Evolutionary conservation across 2,329 filamentous ascomycete species (phyloP).

Genomic region (Aspergillus texensis): DNA sequence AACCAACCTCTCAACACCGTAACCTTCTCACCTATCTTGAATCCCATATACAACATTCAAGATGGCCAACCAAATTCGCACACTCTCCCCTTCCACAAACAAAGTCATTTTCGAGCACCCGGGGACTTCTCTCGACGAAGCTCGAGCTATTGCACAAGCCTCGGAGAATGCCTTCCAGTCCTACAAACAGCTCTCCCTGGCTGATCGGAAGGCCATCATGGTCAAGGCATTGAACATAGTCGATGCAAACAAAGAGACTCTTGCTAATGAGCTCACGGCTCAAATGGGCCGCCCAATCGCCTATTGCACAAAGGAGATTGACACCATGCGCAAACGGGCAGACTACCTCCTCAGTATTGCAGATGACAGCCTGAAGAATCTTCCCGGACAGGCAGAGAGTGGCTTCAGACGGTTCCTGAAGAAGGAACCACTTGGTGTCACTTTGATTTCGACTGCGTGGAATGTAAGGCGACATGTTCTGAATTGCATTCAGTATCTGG

Average conservation of each 20-base stretch:
- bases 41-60: not conserved
- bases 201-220: slow-evolving; percentile 76
- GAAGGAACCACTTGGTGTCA: slow-evolving; percentile 81
- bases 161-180: slow-evolving; percentile 37
- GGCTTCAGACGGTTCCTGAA: slow-evolving; percentile 87
- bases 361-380: slow-evolving; percentile 74
- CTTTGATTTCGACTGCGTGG: slow-evolving; percentile 88
- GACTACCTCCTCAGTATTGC: slow-evolving; percentile 84
- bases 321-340: slow-evolving; percentile 77
- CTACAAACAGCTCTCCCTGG: slow-evolving; percentile 71
- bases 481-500: not conserved
- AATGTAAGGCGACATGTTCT: slow-evolving; percentile 65
- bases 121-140: slow-evolving; percentile 54
- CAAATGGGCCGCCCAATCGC: slow-evolving; percentile 92
- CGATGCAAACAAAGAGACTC: slow-evolving; percentile 68
- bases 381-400: slow-evolving; percentile 76
- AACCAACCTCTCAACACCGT: not conserved
- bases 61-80: slow-evolving; percentile 46
- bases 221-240: slow-evolving; percentile 75
- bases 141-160: slow-evolving; percentile 24
- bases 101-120: slow-evolving; percentile 78
- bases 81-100: slow-evolving; percentile 87
- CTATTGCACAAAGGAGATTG: slow-evolving; percentile 78
- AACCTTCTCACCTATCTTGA: not conserved
- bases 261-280: slow-evolving; percentile 78